Percentiles rank a stretch among this genome's conserved stretches.
Conservation (phyloP, 345 rosid species). For the Anastatica hierochuntica region DNA sequence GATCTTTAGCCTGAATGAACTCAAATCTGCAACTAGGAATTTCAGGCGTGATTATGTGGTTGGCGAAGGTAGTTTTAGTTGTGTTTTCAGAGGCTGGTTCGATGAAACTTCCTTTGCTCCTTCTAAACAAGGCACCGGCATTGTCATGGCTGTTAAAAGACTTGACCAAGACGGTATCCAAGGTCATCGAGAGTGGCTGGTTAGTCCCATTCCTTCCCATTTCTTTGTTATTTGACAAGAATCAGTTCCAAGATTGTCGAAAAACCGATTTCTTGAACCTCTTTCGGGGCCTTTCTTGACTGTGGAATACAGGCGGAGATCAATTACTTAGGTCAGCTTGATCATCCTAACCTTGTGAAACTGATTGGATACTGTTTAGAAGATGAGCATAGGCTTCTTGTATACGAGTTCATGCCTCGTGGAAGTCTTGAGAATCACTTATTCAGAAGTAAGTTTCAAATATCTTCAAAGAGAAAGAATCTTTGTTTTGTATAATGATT, state of each 20-base stretch:
- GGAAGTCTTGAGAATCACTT: conserved; percentile 97
- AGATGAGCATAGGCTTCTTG: conserved; percentile 88
- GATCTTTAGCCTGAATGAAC: conserved; percentile 54
- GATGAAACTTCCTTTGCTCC: conserved; percentile 62
- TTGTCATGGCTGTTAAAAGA: conserved; percentile 81
- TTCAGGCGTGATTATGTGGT: conserved; percentile 83
- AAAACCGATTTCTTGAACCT: background rate
- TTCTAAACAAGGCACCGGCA: conserved; percentile 71
- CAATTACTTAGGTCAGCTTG: conserved; percentile 72
- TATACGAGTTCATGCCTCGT: conserved; percentile 86
- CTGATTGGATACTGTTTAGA: conserved; percentile 86
- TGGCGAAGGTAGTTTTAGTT: conserved; percentile 96
- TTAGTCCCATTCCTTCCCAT: conserved; percentile 41
- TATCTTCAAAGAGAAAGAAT: background rate
- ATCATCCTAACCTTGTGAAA: conserved; percentile 89
- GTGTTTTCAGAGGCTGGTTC: conserved; percentile 98
- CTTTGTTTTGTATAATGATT: background rate
- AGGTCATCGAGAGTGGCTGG: conserved; percentile 97
- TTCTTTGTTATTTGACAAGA: too few relatives aligned
- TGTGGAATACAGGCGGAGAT: conserved; percentile 67
- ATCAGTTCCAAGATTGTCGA: too few relatives aligned
- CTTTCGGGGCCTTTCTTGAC: background rate
- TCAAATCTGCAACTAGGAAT: conserved; percentile 65
- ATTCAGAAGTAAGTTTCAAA: conserved; percentile 30
- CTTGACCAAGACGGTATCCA: conserved; percentile 80